Base-by-base conservation (phyloP, 805 yeast species). In the Sungouiozyma intestinalis region DNA sequence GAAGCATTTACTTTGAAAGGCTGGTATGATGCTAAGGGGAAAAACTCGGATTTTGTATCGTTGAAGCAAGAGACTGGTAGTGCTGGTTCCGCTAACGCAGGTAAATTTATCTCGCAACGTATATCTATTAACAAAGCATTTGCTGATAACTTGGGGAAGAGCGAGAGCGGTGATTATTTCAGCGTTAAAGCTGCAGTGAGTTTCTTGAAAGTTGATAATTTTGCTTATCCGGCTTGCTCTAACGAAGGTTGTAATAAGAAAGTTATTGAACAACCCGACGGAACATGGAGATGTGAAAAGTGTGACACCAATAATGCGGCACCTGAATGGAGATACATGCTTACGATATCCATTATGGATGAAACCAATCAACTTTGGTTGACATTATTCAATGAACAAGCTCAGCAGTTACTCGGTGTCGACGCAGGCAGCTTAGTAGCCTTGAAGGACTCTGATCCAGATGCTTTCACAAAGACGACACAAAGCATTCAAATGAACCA, bases 201-300 rank as follows among this genome's bases (percentile, higher is more conserved):
- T 42, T 82, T 70, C 53, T 66, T 87, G 41, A 79, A 78, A 60
- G 73, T 81, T 16, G 94, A 85, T 47, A 81, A 74, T 51, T 78
- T 88, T 60, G 76, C 85, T 38, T 92, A 92, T 61, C 95, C 97
- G 14, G 92, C 97, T 7, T 92, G 98, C 65, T 67, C 73, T 31
- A 68, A 73, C 38, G 81, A 77, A 37, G 77, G 73, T 34, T 92
- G 98, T 68, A 80, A 80, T 59, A 79, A 87, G 57, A 92, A 92
- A 64, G 85, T 87, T 24, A 66, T 82, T 36, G 85, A 85, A 55
- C 79, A 74, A 42, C 69, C 76, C 27, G 81, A 76, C 55, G 85
- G 82, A 13, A 69, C 79, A 15, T 88, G 95, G 95, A 77, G 94
- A 62, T 92, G 98, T 69, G 97, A 88, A 60, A 82, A 81, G 60